Evolutionary conservation across 257 asterid species (phyloP), one percentile per base, ranked within the genome.

Genomic region (Fraxinus anomala): DNA sequence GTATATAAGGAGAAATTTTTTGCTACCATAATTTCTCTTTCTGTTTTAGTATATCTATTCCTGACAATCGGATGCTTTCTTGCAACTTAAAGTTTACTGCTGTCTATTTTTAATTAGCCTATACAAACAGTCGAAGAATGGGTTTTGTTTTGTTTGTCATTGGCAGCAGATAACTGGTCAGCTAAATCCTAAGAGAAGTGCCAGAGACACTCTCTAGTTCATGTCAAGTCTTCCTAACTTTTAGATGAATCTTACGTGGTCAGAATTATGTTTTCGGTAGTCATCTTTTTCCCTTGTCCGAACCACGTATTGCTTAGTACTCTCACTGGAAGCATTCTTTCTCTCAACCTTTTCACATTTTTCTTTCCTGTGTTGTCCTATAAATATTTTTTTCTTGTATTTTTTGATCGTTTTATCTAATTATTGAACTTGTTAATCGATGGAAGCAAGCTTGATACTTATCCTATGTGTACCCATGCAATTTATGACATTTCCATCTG

Each of bases 71-170:
- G 6, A 31, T 70, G 44, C 33, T 54, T 17, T 76, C 28, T 74
- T 78, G 40, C 68, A 14, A 68, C 40, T 68, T 33, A 42, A 19
- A 36, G 76, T 66, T 66, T 73, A 28, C 34, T 13, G 68, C 42
- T 44, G 26, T 30, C 13, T 75, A 54, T 33, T 37, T 40, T 14
- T 36, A 36, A 28, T 30, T 49, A 17, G 76, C 63, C 31, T 28
- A 69, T 74, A 17, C 37, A 21, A 49, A 49, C 42, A 6, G 51
- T 44, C 5, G 33, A 40, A 68, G 28, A 67, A 66, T 12, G 28
- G 31, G 44, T 31, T 54, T 73, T 44, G 13, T 44, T 56, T 73
- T 34, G 17, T 70, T 68, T 70, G 70, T 30, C 14, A 11, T 7
- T 49, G 30, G 31, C 8, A 14, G 26, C 37, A 68, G 59, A 40